phyloP scores from a whole-genome alignment of 805 yeast species.

The Cyberlindnera maritima region DNA sequence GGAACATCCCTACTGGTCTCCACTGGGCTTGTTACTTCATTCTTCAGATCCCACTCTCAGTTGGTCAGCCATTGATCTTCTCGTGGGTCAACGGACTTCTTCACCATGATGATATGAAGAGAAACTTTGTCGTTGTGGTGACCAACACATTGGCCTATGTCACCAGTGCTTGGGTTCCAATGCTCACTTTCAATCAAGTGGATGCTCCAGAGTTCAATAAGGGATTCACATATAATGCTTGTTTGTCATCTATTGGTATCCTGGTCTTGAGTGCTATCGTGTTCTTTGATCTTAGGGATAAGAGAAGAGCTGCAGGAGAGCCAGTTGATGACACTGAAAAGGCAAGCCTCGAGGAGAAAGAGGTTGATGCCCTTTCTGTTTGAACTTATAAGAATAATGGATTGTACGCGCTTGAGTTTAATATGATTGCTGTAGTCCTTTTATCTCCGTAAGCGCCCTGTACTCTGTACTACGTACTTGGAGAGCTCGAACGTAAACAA shows the following conservation, averaged over 20 bases:
- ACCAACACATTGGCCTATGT: conserved; percentile 45
- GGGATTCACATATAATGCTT: conserved; percentile 34
- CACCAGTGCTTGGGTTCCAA: conserved; percentile 35
- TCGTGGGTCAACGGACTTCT: conserved; percentile 54
- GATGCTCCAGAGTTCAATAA: conserved; percentile 36
- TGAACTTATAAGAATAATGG: too few relatives aligned
- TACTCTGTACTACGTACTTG: too few relatives aligned
- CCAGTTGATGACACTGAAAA: too few relatives aligned
- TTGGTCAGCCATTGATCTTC: conserved; percentile 56
- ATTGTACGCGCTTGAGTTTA: too few relatives aligned
- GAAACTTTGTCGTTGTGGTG: conserved; percentile 37
- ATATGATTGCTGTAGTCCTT: too few relatives aligned
- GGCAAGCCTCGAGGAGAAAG: too few relatives aligned
- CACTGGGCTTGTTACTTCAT: conserved; percentile 51
- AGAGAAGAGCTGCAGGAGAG: too few relatives aligned
- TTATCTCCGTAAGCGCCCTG: too few relatives aligned
- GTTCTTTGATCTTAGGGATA: neutral
- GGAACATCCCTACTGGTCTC: conserved; percentile 47
- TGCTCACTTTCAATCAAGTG: conserved; percentile 38
- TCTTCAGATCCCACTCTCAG: conserved; percentile 44
- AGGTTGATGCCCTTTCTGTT: too few relatives aligned
- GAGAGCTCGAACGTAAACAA: too few relatives aligned
- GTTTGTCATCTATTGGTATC: conserved; percentile 5
- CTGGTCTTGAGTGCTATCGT: neutral
- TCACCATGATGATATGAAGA: conserved; percentile 31